These are phyloP conservation scores for Raphanus raphanistrum DNA, from an alignment of 345 rosid genomes.

Conservation along the genomic window DNA sequence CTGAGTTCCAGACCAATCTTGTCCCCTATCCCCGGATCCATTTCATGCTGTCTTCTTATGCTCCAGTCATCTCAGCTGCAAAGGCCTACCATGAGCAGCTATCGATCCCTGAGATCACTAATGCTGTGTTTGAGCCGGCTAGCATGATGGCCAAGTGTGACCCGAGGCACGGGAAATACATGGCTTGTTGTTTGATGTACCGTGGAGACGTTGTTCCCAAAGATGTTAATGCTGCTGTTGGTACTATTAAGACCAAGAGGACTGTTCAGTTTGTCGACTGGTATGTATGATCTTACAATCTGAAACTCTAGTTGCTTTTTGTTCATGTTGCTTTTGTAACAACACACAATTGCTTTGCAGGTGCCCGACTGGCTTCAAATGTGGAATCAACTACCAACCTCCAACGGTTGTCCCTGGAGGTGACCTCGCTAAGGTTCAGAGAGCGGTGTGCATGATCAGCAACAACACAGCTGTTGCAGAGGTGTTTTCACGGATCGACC, in stretches of 20 bases:
- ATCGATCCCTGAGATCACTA: constrained; percentile 68
- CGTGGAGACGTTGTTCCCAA: background rate
- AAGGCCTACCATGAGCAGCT: constrained; percentile 70
- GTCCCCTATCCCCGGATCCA: constrained; percentile 73
- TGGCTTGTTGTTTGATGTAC: background rate
- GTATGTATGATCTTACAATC: background rate
- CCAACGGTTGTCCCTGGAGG: constrained; percentile 72
- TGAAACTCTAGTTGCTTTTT: background rate
- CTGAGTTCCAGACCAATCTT: constrained; percentile 68
- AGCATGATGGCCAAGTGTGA: constrained; percentile 4
- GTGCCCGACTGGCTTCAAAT: constrained; percentile 73
- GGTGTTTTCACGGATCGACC: background rate
- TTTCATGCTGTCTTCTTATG: constrained; percentile 66
- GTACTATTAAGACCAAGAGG: background rate
- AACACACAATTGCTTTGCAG: constrained; percentile 28
- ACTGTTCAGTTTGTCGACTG: constrained; percentile 2
- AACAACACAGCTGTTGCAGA: background rate
- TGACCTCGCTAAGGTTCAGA: constrained; percentile 43
- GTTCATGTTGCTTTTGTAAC: background rate
- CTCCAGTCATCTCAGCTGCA: constrained; percentile 71
- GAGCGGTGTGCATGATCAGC: background rate
- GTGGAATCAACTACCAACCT: constrained; percentile 69
- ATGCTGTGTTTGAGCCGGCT: constrained; percentile 37
- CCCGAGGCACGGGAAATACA: background rate
- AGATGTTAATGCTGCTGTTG: background rate